A percentile compares a stretch with the other conserved stretches of the same genome.
phyloP scores from a whole-genome alignment of 164 flowering plant genomes.

The Dillenia suffruticosa region DNA sequence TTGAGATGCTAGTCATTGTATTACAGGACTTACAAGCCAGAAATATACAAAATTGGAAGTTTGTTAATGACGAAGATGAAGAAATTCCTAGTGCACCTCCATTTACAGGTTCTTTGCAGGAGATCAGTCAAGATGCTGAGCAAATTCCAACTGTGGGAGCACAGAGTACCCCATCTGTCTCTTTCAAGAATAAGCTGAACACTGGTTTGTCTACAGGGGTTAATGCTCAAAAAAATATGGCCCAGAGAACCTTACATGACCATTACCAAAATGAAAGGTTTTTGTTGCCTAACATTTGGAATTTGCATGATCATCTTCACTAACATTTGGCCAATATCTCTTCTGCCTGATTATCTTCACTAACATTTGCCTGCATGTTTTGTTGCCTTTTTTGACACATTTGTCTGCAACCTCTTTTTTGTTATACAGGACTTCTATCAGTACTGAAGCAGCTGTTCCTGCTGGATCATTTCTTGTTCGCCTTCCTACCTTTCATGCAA shows the following conservation, averaged over 20 bases:
- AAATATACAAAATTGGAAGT: conserved; percentile 22
- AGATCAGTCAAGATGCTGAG: conserved; percentile 30
- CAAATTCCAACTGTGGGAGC: conserved; percentile 19
- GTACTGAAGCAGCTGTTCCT: conserved; percentile 41
- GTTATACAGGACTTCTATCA: conserved; percentile 35
- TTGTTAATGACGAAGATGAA: conserved; percentile 47
- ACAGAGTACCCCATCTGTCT: conserved; percentile 7
- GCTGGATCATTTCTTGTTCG: conserved; percentile 57
- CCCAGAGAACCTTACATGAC: not conserved
- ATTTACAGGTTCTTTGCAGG: conserved; percentile 36
- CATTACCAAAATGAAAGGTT: too few relatives aligned
- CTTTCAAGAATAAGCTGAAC: conserved; percentile 12
- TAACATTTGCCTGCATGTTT: too few relatives aligned
- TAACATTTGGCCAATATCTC: too few relatives aligned
- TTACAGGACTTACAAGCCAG: conserved; percentile 30
- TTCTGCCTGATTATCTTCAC: too few relatives aligned
- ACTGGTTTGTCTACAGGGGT: conserved; percentile 10
- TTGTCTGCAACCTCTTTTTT: not conserved
- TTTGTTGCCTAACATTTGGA: too few relatives aligned
- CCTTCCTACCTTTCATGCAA: conserved; percentile 85
- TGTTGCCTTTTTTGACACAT: too few relatives aligned
- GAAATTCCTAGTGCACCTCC: conserved; percentile 86
- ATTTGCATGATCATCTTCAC: too few relatives aligned
- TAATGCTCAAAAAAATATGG: conserved; percentile 18
- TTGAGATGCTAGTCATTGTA: too few relatives aligned